Percentiles rank a stretch among this genome's conserved stretches.
phyloP scores from a whole-genome alignment of 1,139 yeast genomes.

The Debaryomyces singareniensis region DNA sequence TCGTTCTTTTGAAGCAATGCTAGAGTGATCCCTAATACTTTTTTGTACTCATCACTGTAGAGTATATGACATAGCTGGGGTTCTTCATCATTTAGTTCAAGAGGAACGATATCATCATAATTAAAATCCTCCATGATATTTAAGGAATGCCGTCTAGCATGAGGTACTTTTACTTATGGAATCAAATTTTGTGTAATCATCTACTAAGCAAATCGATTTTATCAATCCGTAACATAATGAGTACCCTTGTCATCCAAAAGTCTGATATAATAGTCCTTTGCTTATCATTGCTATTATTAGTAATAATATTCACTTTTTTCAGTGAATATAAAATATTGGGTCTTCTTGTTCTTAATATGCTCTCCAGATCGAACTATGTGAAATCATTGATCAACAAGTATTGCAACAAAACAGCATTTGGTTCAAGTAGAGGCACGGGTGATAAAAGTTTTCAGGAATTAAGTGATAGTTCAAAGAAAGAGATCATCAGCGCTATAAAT shows the following conservation, averaged over 20 bases:
- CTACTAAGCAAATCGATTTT: too few species aligned
- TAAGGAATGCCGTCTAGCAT: too few species aligned
- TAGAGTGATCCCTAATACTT: slow-evolving; percentile 54
- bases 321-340: background rate
- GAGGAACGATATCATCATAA: slow-evolving; percentile 37
- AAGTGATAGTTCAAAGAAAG: slow-evolving; percentile 17
- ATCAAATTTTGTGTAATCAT: too few species aligned
- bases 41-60: slow-evolving; percentile 66
- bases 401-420: background rate
- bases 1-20: slow-evolving; percentile 59
- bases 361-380: slow-evolving; percentile 5
- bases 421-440: slow-evolving; percentile 1
- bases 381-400: slow-evolving; percentile 1
- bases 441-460: slow-evolving; percentile 11
- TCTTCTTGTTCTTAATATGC: slow-evolving; percentile 2
- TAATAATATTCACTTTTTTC: background rate
- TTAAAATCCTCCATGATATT: slow-evolving; percentile 11
- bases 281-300: too few species aligned
- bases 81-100: slow-evolving; percentile 38
- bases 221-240: too few species aligned
- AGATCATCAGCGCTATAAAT: slow-evolving; percentile 44
- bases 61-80: slow-evolving; percentile 66
- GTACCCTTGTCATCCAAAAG: too few species aligned
- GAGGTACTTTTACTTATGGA: too few species aligned
- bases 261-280: too few species aligned